Conservation (phyloP, 1,284 basidiomycete genomes). For the Leccinum solheimii region DNA sequence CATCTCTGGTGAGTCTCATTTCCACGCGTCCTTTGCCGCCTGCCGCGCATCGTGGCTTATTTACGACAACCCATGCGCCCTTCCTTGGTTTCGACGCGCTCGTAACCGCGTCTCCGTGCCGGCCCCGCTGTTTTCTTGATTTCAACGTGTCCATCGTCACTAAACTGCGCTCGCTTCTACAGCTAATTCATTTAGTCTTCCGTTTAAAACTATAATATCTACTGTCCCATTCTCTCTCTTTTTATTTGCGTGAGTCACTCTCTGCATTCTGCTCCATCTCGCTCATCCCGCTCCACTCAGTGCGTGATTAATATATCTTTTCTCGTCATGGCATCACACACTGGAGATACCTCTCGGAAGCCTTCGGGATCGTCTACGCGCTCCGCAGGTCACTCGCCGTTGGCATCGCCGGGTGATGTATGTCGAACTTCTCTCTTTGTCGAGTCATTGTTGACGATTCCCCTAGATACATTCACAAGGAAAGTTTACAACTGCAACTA, state of each 20-base stretch:
- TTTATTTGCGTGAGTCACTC: conserved; percentile 33
- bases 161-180: conserved; percentile 27
- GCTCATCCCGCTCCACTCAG: conserved; percentile 27
- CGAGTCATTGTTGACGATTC: conserved; percentile 8
- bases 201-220: conserved; percentile 38
- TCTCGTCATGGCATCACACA: conserved; percentile 49
- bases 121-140: conserved; percentile 18
- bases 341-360: conserved; percentile 57
- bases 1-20: conserved; percentile 36
- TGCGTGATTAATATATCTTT: conserved; percentile 32
- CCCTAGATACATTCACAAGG: conserved; percentile 42
- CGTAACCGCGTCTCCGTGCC: conserved; percentile 34
- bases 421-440: conserved; percentile 6
- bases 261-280: conserved; percentile 8
- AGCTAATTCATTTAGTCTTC: conserved; percentile 40
- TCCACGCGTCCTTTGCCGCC: conserved; percentile 41
- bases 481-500: conserved; percentile 44
- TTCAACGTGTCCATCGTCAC: conserved; percentile 25
- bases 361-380: conserved; percentile 66
- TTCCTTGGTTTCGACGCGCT: conserved; percentile 29
- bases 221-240: conserved; percentile 21
- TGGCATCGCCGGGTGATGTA: conserved; percentile 57
- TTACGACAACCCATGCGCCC: conserved; percentile 32
- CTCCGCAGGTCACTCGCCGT: conserved; percentile 61
- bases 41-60: conserved; percentile 33